Percentiles rank a stretch among this genome's conserved stretches.
Conservation (phyloP, 2,329 filamentous ascomycete species). For the Pseudogymnoascus sp. region DNA sequence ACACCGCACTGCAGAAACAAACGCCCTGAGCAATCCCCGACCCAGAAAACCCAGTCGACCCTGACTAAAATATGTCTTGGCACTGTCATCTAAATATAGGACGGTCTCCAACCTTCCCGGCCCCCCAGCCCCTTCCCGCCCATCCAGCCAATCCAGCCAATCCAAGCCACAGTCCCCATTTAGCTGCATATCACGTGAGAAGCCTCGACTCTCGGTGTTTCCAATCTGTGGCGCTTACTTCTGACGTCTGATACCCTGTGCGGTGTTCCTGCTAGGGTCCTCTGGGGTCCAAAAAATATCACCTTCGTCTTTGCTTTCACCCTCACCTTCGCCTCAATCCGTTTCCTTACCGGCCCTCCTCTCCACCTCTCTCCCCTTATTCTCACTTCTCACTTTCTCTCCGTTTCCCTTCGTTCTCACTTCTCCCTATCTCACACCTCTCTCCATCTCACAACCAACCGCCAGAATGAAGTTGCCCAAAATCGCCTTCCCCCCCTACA, state of each 20-base stretch:
- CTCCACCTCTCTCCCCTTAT: neutral
- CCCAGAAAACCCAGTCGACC: neutral
- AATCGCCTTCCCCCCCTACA: neutral
- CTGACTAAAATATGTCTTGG: neutral
- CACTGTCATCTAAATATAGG: neutral
- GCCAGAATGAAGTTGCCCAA: neutral
- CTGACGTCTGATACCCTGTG: neutral
- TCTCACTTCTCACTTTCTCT: neutral
- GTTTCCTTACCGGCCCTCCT: neutral
- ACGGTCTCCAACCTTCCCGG: neutral
- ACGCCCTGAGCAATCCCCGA: neutral
- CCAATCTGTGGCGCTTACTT: neutral
- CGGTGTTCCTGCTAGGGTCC: neutral
- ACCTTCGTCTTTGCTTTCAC: neutral
- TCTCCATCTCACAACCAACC: neutral
- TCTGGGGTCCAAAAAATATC: slow-evolving; percentile 1
- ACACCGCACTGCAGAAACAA: too few species aligned
- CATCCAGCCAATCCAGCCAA: neutral
- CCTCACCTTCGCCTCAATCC: neutral
- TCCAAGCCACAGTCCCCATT: slow-evolving; percentile 1
- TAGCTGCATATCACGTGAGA: neutral
- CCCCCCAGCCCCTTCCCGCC: neutral
- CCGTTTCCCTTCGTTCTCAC: neutral
- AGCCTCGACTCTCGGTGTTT: neutral
- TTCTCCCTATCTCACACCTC: neutral